Percentiles rank a stretch among this genome's conserved stretches.
These are phyloP conservation scores for Mycena maculata DNA, from an alignment of 768 basidiomycete species.

Conservation along the genomic window DNA sequence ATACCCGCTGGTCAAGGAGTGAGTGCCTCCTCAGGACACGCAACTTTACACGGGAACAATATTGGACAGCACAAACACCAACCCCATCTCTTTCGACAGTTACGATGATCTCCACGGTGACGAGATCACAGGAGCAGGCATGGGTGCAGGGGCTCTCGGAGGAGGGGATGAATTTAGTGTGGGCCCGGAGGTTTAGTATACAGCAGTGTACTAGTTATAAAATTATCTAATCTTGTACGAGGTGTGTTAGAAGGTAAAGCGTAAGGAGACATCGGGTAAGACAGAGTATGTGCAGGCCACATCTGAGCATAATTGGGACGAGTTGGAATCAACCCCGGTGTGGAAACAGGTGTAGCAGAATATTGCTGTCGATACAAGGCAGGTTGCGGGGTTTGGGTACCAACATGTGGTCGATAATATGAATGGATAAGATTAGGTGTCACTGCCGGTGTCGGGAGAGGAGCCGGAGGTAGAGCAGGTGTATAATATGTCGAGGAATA, in stretches of 20 bases:
- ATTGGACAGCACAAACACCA: conserved; percentile 28
- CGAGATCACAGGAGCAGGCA: conserved; percentile 1
- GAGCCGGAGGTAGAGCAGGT: background rate
- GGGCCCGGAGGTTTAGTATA: conserved; percentile 15
- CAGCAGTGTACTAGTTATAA: background rate
- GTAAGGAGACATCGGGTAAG: background rate
- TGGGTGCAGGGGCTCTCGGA: conserved; percentile 23
- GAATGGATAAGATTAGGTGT: background rate
- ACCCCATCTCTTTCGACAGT: conserved; percentile 22
- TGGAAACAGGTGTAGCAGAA: background rate
- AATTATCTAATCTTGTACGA: background rate
- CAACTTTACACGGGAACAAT: conserved; percentile 33
- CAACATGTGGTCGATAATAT: background rate
- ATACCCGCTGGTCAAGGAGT: conserved; percentile 31
- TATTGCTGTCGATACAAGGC: background rate
- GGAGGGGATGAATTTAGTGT: conserved; percentile 31
- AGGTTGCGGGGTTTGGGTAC: background rate
- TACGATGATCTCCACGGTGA: conserved; percentile 32
- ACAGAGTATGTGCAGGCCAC: background rate
- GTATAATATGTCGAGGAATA: background rate
- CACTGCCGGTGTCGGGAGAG: background rate
- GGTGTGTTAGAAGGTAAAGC: background rate
- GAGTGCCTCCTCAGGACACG: background rate
- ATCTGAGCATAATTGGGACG: conserved; percentile 8
- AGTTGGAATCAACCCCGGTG: background rate